Evolutionary conservation across 2,329 filamentous ascomycete genomes (phyloP), one percentile per base, ranked within the genome.

Genomic region (Ilyonectria mors-panacis): DNA sequence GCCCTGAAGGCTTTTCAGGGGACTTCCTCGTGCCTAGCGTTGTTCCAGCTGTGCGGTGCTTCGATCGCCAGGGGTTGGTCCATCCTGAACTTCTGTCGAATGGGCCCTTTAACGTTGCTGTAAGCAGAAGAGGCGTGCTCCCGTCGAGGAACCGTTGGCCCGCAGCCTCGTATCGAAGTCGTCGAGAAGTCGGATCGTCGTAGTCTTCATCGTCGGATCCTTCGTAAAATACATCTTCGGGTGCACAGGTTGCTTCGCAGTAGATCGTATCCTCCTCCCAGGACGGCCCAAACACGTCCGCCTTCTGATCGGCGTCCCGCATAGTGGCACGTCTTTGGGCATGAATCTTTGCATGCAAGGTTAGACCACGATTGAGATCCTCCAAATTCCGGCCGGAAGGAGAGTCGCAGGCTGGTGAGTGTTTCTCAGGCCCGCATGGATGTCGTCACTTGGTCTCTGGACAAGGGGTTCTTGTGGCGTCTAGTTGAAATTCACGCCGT

Each of bases 81-180:
- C 78, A 80, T 44, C 75, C 72, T 6, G 75, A 74, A 7, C 54
- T 69, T 35, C 61, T 45, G 23, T 85, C 83, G 70, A 93, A 92
- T 0, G 91, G 92, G 0, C 91, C 92, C 66, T 81, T 85, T 3
- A 93, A 81, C 6, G 81, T 79, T 7, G 91, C 87, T 13, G 92
- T 91, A 3, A 90, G 77, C 3, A 94, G 82, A 26, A 86, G 74
- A 0, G 91, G 85, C 2, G 84, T 75, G 33, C 84, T 80, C 0
- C 91, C 92, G 7, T 83, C 79, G 42, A 93, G 80, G 71, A 87
- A 93, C 37, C 85, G 83, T 35, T 84, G 80, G 1, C 88, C 91
- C 13, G 91, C 86, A 0, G 82, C 78, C 76, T 93, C 90, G 65
- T 91, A 89, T 66, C 88, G 85, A 23, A 82, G 78, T 28, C 84